Percentiles rank a stretch among this genome's conserved stretches.
Conservation (phyloP, 2,329 filamentous ascomycete species). For the Aspergillus brasiliensis region DNA sequence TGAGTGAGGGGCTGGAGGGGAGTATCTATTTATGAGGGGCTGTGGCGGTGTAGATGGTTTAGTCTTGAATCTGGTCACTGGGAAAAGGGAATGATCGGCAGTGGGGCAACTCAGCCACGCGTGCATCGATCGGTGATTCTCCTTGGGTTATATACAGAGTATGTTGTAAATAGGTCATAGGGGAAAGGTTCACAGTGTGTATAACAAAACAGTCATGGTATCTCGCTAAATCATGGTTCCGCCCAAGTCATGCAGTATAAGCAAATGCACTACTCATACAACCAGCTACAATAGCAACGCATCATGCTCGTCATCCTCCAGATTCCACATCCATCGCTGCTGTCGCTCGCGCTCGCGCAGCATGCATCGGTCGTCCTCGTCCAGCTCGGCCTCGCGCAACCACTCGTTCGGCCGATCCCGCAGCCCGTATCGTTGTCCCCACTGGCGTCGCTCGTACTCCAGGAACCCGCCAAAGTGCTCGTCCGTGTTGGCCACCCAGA, state of each 20-base stretch:
- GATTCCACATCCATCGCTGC: constrained; percentile 35
- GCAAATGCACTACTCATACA: neutral
- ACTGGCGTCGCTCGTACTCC: constrained; percentile 45
- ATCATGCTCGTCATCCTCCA: constrained; percentile 39
- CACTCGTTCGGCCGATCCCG: constrained; percentile 42
- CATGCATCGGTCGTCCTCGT: constrained; percentile 39
- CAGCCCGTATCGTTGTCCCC: constrained; percentile 38
- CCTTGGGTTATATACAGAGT: neutral
- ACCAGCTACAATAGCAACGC: constrained; percentile 31
- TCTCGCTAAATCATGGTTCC: constrained; percentile 3
- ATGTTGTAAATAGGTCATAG: too few species aligned
- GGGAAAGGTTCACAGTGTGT: too few species aligned
- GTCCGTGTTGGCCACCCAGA: constrained; percentile 50
- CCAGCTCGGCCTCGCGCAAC: constrained; percentile 36
- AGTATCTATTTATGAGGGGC: constrained; percentile 14
- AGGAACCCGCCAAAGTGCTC: constrained; percentile 48
- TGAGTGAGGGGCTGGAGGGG: neutral
- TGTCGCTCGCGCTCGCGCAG: constrained; percentile 37
- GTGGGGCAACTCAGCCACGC: neutral
- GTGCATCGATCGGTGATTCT: neutral
- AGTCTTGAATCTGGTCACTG: too few species aligned
- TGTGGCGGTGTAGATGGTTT: constrained; percentile 16
- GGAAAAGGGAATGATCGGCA: neutral
- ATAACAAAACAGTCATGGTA: neutral
- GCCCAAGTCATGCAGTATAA: neutral